Evolutionary conservation across 352 stramenopile genomes (phyloP).

Genomic region (Globisporangium apiculatum): DNA sequence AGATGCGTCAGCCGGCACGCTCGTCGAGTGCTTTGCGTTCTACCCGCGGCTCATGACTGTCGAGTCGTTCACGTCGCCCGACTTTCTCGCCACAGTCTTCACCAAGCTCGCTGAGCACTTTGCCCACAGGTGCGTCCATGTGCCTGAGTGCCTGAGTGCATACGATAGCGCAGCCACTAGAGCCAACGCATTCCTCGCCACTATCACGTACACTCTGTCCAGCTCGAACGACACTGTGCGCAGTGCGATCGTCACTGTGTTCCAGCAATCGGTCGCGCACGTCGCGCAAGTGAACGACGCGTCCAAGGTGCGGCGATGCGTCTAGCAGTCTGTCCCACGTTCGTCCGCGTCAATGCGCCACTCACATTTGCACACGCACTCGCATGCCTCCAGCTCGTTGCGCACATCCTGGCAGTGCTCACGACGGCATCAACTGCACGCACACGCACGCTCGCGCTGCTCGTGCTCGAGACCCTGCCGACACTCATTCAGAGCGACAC

Average conservation of each 20-base stretch:
- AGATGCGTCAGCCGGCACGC: conserved; percentile 9
- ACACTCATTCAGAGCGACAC: conserved; percentile 22
- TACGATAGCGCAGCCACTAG: neutral
- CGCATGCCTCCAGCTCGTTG: neutral
- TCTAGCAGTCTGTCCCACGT: no score
- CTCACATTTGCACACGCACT: neutral
- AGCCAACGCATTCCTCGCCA: neutral
- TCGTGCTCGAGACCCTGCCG: conserved; percentile 41
- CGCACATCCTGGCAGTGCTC: conserved; percentile 22
- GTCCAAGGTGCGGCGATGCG: conserved; percentile 20
- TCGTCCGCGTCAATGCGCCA: no score
- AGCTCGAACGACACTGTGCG: conserved; percentile 31
- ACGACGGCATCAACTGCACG: neutral
- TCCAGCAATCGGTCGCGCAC: conserved; percentile 27
- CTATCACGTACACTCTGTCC: neutral
- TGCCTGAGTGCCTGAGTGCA: conserved; percentile 1
- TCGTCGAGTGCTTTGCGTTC: conserved; percentile 46
- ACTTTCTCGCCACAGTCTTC: conserved; percentile 49
- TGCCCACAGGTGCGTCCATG: conserved; percentile 20
- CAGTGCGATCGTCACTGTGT: conserved; percentile 35
- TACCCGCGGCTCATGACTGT: conserved; percentile 43
- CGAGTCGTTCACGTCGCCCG: conserved; percentile 53
- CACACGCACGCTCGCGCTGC: conserved; percentile 22
- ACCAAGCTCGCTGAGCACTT: conserved; percentile 53
- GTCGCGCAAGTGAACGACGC: conserved; percentile 42